Evolutionary conservation across 352 stramenopile species (phyloP), one percentile per base, ranked within the genome.

Genomic region (Pythium graminicola): DNA sequence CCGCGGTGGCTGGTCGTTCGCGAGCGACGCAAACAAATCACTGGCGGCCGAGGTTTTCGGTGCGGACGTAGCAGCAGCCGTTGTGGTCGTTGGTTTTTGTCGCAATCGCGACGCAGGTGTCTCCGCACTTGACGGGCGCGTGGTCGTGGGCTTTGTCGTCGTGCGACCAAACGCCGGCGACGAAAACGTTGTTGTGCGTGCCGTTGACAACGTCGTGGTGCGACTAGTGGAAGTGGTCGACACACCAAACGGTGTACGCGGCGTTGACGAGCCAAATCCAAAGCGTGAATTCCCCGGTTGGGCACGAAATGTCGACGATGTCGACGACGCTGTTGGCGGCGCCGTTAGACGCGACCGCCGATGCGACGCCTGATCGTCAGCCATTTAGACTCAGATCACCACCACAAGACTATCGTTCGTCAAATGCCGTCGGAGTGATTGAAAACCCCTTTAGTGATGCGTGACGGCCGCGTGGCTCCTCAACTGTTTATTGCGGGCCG

Each of bases 121-220:
- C 28, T 56, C 66, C n/a, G 74, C 78, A 40, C 75, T 85, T 17
- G 73, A 69, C 17, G 76, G 72, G 13, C 76, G 69, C 40, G 20
- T 42, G 20, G 54, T 5, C 20, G 33, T 55, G 40, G 20, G 8
- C 19, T 23, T 29, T 17, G 50, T 31, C 48, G 42, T 44, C 39
- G 36, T 14, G 40, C 51, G 51, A 3, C 48, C 59, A 31, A 62
- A 62, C 28, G 59, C 45, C 13, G 58, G 49, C 50, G 49, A 57
- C 36, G 52, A 60, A 17, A 56, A 56, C 35, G 57, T 65, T 23
- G 32, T 32, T 2, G 40, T 16, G 7, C 40, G 40, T 22, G 40
- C 20, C 40, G 40, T 47, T 24, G 40, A 47, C 8, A 47, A 24
- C 23, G 40, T 47, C 8, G 7, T 47, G 6, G 48, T 40, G 42